Conservation (phyloP, 805 yeast species). For the Cyberlindnera amylophila region DNA sequence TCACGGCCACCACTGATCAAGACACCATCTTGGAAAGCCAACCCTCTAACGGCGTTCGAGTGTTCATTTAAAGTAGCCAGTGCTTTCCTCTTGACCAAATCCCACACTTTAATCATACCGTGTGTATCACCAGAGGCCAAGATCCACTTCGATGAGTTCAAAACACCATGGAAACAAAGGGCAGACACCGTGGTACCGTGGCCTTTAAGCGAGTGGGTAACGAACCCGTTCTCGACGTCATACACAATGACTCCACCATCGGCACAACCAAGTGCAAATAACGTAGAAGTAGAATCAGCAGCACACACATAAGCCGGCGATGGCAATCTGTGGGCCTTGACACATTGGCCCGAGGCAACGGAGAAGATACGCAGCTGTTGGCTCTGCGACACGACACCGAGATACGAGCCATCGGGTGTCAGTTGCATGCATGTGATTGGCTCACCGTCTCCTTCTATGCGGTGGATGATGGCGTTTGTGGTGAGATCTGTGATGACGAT, state of each 20-base stretch:
- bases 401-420: slow-evolving; percentile 67
- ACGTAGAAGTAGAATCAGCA: slow-evolving; percentile 75
- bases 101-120: slow-evolving; percentile 57
- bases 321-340: slow-evolving; percentile 54
- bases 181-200: slow-evolving; percentile 89
- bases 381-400: slow-evolving; percentile 79
- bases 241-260: slow-evolving; percentile 91
- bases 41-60: slow-evolving; percentile 79
- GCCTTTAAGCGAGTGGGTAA: slow-evolving; percentile 88
- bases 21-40: slow-evolving; percentile 59
- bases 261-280: slow-evolving; percentile 91
- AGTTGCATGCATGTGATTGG: slow-evolving; percentile 73
- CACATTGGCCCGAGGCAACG: slow-evolving; percentile 32
- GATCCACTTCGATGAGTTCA: slow-evolving; percentile 68
- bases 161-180: slow-evolving; percentile 67
- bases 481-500: slow-evolving; percentile 62
- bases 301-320: slow-evolving; percentile 82
- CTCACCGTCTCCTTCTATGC: slow-evolving; percentile 78
- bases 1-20: slow-evolving; percentile 90
- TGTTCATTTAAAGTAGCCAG: slow-evolving; percentile 68
- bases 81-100: slow-evolving; percentile 65
- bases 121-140: slow-evolving; percentile 70
- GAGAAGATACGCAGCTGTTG: slow-evolving; percentile 70
- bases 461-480: slow-evolving; percentile 54
- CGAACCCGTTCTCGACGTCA: slow-evolving; percentile 84